Conservation (phyloP, 257 asterid genomes). For the Petrea volubilis region DNA sequence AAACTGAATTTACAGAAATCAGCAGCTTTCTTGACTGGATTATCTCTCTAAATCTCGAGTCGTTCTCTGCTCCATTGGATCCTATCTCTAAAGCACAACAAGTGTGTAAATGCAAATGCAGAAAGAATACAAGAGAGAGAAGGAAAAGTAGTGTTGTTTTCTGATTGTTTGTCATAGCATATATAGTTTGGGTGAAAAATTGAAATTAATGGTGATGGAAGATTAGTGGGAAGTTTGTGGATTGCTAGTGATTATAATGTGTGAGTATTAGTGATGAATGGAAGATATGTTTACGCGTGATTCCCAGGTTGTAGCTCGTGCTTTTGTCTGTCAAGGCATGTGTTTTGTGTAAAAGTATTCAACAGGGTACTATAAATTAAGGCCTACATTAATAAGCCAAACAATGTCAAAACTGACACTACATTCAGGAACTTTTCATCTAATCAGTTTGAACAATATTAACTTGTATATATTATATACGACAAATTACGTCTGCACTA, state of each 20-base stretch:
- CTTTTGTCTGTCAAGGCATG: constrained; percentile 43
- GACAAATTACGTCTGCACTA: too few species aligned
- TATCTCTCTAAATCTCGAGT: neutral
- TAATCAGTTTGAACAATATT: neutral
- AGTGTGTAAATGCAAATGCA: constrained; percentile 18
- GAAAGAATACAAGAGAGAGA: constrained; percentile 18
- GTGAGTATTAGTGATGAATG: neutral
- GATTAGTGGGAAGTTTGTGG: neutral
- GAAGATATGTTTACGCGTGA: constrained; percentile 20
- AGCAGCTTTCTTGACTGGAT: constrained; percentile 27
- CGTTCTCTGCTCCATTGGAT: neutral
- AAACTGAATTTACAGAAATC: constrained; percentile 19
- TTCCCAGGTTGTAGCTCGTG: constrained; percentile 31
- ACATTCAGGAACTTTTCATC: constrained; percentile 12
- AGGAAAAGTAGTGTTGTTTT: constrained; percentile 4
- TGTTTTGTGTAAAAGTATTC: constrained; percentile 27
- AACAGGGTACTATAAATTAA: constrained; percentile 12
- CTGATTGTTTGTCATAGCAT: constrained; percentile 24
- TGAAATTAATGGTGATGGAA: neutral
- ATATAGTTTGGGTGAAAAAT: neutral
- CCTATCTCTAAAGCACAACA: neutral
- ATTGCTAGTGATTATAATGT: constrained; percentile 12
- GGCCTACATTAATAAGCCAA: constrained; percentile 24
- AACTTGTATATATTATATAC: too few species aligned
- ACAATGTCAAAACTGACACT: constrained; percentile 18